Evolutionary conservation across 371 early-diverging fungal genomes (phyloP).

Genomic region (Apophysomyces trapeziformis): DNA sequence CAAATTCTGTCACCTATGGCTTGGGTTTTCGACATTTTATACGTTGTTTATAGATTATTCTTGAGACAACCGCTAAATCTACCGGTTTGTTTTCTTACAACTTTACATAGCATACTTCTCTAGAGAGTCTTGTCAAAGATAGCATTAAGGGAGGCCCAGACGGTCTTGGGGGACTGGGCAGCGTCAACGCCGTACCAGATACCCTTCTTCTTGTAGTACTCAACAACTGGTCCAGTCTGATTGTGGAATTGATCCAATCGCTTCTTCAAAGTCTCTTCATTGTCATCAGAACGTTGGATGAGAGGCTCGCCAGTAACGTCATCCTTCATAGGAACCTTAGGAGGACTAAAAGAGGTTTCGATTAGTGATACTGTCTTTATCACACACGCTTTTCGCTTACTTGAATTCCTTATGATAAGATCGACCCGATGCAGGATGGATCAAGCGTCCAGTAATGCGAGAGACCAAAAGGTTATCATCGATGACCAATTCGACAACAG

Average conservation of each 20-base stretch:
- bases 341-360: slow-evolving; percentile 64
- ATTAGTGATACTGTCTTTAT: not conserved
- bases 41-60: not conserved
- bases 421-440: slow-evolving; percentile 95
- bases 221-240: slow-evolving; percentile 96
- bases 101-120: slow-evolving; percentile 19
- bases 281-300: slow-evolving; percentile 97
- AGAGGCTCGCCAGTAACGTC: slow-evolving; percentile 98
- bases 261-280: slow-evolving; percentile 92
- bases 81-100: not conserved
- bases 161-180: slow-evolving; percentile 83
- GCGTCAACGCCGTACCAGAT: slow-evolving; percentile 95
- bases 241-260: slow-evolving; percentile 95
- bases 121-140: slow-evolving; percentile 77
- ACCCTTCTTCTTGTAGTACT: slow-evolving; percentile 94
- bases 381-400: slow-evolving; percentile 29
- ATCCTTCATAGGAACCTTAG: slow-evolving; percentile 90
- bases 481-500: slow-evolving; percentile 92
- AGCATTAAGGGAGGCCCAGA: slow-evolving; percentile 91
- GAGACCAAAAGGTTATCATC: slow-evolving; percentile 93
- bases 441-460: slow-evolving; percentile 95
- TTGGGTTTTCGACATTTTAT: too few species aligned
- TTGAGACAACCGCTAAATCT: not conserved
- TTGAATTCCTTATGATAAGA: slow-evolving; percentile 96
- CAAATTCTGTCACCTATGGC: too few species aligned